phyloP scores from a whole-genome alignment of 2,329 filamentous ascomycete species.

The Pseudogymnoascus sp. region DNA sequence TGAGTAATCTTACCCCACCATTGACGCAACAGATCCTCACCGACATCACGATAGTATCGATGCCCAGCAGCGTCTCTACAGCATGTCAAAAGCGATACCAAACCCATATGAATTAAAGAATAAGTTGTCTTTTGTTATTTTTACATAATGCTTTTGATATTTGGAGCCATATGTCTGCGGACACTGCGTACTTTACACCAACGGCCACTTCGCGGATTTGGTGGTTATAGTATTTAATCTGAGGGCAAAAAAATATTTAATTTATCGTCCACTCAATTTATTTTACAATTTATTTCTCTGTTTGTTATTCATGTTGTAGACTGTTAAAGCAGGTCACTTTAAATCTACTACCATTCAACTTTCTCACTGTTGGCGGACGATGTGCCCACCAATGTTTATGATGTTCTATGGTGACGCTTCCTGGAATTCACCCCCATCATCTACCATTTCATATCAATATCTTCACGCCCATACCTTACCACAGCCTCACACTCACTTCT shows the following conservation, averaged over 20 bases:
- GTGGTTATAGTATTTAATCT: neutral
- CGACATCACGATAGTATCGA: neutral
- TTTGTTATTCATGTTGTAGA: neutral
- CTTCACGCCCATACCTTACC: neutral
- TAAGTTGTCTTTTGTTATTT: neutral
- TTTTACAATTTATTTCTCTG: neutral
- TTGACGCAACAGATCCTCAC: neutral
- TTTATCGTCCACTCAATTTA: neutral
- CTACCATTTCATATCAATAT: neutral
- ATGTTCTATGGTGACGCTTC: neutral
- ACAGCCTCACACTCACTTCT: neutral
- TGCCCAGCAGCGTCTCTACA: no score
- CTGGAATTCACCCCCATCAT: neutral
- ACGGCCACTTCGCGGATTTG: neutral
- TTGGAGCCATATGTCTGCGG: neutral
- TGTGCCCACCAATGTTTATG: neutral
- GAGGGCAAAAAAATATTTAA: neutral
- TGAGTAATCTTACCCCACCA: slow-evolving; percentile 1
- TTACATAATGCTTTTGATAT: neutral
- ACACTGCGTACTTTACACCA: neutral
- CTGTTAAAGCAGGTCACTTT: neutral
- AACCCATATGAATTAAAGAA: neutral
- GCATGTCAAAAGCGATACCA: neutral
- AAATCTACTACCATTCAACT: neutral
- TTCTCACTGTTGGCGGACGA: neutral